These are phyloP conservation scores for Xylaria curta DNA, from an alignment of 495 filamentous ascomycete species.

Conservation along the genomic window DNA sequence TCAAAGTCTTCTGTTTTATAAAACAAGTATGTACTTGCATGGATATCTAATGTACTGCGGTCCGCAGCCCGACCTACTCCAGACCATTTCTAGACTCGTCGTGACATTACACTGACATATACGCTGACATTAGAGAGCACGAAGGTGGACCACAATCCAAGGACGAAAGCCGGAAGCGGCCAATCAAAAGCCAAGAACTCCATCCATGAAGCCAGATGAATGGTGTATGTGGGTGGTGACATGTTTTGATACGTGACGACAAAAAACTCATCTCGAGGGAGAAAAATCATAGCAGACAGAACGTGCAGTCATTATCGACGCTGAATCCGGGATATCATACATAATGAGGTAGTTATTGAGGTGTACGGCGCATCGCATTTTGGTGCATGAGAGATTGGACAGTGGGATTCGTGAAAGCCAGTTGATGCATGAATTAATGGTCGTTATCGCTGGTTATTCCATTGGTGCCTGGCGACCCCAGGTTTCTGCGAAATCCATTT, in stretches of 20 bases:
- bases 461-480: slow-evolving; percentile 36
- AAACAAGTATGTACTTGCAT: slow-evolving; percentile 38
- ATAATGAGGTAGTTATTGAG: slow-evolving; percentile 20
- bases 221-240: slow-evolving; percentile 36
- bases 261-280: slow-evolving; percentile 30
- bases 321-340: slow-evolving; percentile 34
- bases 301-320: slow-evolving; percentile 25
- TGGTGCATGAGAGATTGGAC: background rate
- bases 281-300: slow-evolving; percentile 28
- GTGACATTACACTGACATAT: slow-evolving; percentile 34
- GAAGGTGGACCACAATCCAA: slow-evolving; percentile 32
- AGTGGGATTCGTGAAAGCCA: background rate
- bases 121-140: slow-evolving; percentile 36
- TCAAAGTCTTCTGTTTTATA: slow-evolving; percentile 15
- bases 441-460: slow-evolving; percentile 27
- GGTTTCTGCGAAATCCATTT: slow-evolving; percentile 36
- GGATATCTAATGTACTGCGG: slow-evolving; percentile 40
- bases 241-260: slow-evolving; percentile 35
- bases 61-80: slow-evolving; percentile 32
- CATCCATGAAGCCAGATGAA: slow-evolving; percentile 39
- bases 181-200: slow-evolving; percentile 39
- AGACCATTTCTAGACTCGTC: slow-evolving; percentile 30
- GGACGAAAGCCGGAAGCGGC: slow-evolving; percentile 26
- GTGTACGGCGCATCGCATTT: slow-evolving; percentile 10
- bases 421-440: slow-evolving; percentile 10